Evolutionary conservation across 2,329 filamentous ascomycete species (phyloP), one percentile per base, ranked within the genome.

Genomic region (Phaeosphaeriaceae sp.): DNA sequence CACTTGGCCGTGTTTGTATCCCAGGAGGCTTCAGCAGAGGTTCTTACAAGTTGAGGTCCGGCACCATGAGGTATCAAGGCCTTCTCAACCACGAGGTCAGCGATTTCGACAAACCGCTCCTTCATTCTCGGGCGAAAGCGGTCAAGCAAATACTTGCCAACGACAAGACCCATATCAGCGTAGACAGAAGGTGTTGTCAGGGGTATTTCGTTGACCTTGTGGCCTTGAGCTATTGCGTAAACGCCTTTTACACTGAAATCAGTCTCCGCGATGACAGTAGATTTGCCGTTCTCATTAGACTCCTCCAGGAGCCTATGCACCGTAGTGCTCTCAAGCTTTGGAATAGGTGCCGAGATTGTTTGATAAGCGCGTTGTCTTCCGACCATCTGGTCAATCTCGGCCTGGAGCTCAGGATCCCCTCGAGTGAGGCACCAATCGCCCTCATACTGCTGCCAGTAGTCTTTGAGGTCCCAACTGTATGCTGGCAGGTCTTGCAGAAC

Each of bases 361-460:
- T n/a, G n/a, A n/a, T n/a, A n/a, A n/a, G n/a, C n/a, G n/a, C n/a
- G n/a, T n/a, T n/a, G n/a, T n/a, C n/a, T n/a, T n/a, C n/a, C n/a
- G n/a, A n/a, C n/a, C n/a, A n/a, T n/a, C n/a, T n/a, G n/a, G n/a
- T n/a, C n/a, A n/a, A n/a, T n/a, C n/a, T n/a, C n/a, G n/a, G n/a
- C n/a, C n/a, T n/a, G n/a, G n/a, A n/a, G n/a, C n/a, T n/a, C n/a
- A n/a, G n/a, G n/a, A n/a, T n/a, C n/a, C n/a, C n/a, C n/a, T n/a
- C n/a, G n/a, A n/a, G n/a, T n/a, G n/a, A n/a, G n/a, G n/a, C n/a
- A 65, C 72, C 74, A 79, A 57, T 76, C 67, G 20, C 66, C 58
- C 3, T 54, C 57, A 62, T 79, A 80, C 22, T 70, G 63, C 1
- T 78, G 69, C 76, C 77, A 79, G 66, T 76, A 78, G n/a, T 69